phyloP scores from a whole-genome alignment of 345 rosid species.

The Physaria fendleri region DNA sequence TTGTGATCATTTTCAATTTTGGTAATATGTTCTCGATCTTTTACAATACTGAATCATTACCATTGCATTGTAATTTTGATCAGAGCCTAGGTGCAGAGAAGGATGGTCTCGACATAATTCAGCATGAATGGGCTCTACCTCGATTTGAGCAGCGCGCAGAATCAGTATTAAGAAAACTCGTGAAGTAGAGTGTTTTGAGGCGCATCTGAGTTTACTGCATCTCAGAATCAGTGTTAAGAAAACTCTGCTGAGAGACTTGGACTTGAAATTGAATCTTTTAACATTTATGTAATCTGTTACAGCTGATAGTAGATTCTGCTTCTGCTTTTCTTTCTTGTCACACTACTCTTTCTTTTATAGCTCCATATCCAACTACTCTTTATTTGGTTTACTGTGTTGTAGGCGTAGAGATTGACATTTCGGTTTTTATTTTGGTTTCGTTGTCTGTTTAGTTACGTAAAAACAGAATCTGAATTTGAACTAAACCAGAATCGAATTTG shows the following conservation, averaged over 20 bases:
- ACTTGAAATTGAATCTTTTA: background rate
- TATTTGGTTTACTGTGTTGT: too few species aligned
- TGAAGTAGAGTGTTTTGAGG: conserved; percentile 35
- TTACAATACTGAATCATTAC: background rate
- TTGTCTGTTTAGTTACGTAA: too few species aligned
- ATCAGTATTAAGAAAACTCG: conserved; percentile 66
- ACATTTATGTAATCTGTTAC: background rate
- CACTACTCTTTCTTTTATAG: too few species aligned
- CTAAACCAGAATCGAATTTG: too few species aligned
- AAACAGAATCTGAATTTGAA: too few species aligned
- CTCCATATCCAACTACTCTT: too few species aligned
- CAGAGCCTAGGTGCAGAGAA: conserved; percentile 91
- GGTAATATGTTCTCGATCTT: background rate
- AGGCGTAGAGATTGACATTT: too few species aligned
- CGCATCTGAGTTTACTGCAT: background rate
- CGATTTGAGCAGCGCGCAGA: conserved; percentile 90
- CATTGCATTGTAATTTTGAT: conserved; percentile 10
- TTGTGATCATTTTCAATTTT: conserved; percentile 3
- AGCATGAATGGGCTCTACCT: conserved; percentile 82
- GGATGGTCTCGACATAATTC: conserved; percentile 66
- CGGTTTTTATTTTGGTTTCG: too few species aligned
- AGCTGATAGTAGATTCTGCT: conserved; percentile 9
- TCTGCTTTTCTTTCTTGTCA: background rate
- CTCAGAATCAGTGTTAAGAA: background rate
- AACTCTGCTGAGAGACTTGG: conserved; percentile 8